A percentile compares a stretch with the other conserved stretches of the same genome.
phyloP scores from a whole-genome alignment of 805 yeast genomes.

The Ogataea angusta region DNA sequence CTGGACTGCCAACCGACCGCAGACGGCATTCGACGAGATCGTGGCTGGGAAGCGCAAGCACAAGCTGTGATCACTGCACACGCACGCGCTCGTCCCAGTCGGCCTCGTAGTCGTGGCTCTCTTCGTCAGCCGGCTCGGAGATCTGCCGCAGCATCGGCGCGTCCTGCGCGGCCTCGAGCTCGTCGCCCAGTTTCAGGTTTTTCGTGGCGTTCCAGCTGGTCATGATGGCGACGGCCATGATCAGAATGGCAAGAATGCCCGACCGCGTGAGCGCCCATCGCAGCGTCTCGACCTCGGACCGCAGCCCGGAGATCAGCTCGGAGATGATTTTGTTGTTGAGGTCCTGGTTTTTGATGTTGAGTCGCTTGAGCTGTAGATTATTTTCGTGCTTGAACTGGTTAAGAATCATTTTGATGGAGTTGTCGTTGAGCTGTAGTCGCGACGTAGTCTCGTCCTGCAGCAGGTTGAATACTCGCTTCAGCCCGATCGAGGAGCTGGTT shows the following conservation, averaged over 20 bases:
- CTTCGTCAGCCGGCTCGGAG: conserved; percentile 51
- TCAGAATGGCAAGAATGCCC: conserved; percentile 73
- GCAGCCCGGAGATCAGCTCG: conserved; percentile 73
- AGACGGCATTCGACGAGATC: conserved; percentile 56
- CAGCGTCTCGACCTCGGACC: conserved; percentile 81
- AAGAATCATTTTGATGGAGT: conserved; percentile 70
- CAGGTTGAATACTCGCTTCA: conserved; percentile 70
- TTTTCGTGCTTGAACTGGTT: conserved; percentile 86
- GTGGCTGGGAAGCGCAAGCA: conserved; percentile 55
- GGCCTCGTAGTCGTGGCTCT: conserved; percentile 51
- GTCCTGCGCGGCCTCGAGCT: conserved; percentile 5
- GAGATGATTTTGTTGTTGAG: conserved; percentile 81
- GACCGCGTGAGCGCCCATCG: conserved; percentile 93
- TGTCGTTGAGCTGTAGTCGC: conserved; percentile 57
- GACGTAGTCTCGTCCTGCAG: conserved; percentile 73
- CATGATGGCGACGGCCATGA: conserved; percentile 60
- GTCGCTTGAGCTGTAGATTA: conserved; percentile 64
- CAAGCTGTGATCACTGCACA: conserved; percentile 39
- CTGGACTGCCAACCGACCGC: conserved; percentile 76
- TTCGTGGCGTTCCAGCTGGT: conserved; percentile 46
- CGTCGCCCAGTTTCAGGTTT: conserved; percentile 23
- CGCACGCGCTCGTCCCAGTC: conserved; percentile 43
- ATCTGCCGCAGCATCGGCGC: conserved; percentile 36
- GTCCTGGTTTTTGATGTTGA: conserved; percentile 73
- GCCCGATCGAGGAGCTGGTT: conserved; percentile 59